A percentile compares a stretch with the other conserved stretches of the same genome.
Evolutionary conservation across 164 flowering plant genomes (phyloP).

Genomic region (Cinnamomum micranthum): DNA sequence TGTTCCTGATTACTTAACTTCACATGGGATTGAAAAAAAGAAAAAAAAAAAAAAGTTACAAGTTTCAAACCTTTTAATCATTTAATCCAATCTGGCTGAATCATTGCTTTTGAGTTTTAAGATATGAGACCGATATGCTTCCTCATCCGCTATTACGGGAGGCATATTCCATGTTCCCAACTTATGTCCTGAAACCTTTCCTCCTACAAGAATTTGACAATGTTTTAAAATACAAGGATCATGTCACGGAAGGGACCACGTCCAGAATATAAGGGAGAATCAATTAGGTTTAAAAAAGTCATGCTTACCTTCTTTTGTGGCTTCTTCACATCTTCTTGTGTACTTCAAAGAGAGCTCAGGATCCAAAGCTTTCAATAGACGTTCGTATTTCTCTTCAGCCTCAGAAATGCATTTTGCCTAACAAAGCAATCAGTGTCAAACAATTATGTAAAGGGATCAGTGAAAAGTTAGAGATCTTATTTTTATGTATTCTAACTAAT

Average conservation of each 20-base stretch:
- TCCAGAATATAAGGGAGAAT: no score
- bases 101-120: slow-evolving; percentile 4
- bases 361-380: slow-evolving; percentile 50
- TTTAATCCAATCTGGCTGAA: neutral
- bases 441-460: neutral
- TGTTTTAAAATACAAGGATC: neutral
- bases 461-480: neutral
- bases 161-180: slow-evolving; percentile 93
- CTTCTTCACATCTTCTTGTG: slow-evolving; percentile 86
- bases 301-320: slow-evolving; percentile 75
- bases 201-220: slow-evolving; percentile 42
- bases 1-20: neutral
- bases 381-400: slow-evolving; percentile 72
- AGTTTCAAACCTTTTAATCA: neutral
- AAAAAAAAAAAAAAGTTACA: neutral
- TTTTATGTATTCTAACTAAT: no score
- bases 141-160: slow-evolving; percentile 66
- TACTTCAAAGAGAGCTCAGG: slow-evolving; percentile 53
- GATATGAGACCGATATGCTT: slow-evolving; percentile 41
- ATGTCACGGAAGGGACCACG: no score
- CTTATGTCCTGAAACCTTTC: slow-evolving; percentile 50
- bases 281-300: neutral
- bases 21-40: neutral
- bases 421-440: neutral
- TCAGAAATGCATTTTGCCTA: slow-evolving; percentile 75